phyloP scores from a whole-genome alignment of 140 eudicot genomes.

The Senecio squalidus region DNA sequence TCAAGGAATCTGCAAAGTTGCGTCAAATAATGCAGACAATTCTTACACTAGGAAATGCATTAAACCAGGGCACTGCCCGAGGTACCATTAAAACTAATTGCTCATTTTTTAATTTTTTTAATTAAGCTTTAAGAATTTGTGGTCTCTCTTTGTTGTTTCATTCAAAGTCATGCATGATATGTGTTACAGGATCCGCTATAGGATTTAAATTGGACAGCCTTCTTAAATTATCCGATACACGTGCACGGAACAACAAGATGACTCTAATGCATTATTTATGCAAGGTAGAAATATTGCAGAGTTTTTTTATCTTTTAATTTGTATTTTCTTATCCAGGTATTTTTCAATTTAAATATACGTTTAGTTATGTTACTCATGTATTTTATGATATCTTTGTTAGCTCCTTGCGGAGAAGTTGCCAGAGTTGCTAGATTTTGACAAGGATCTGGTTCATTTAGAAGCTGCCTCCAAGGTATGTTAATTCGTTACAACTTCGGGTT shows the following conservation, averaged over 20 bases:
- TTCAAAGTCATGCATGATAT: conserved; percentile 12
- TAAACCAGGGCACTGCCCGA: conserved; percentile 97
- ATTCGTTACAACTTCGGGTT: background rate
- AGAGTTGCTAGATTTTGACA: conserved; percentile 86
- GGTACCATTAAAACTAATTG: conserved; percentile 35
- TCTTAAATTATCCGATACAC: conserved; percentile 92
- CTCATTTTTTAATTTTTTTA: background rate
- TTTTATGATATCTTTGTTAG: conserved; percentile 31
- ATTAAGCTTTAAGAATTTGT: background rate
- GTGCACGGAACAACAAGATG: conserved; percentile 97
- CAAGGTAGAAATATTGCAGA: conserved; percentile 50
- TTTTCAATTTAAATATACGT: background rate
- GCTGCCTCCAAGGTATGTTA: conserved; percentile 86
- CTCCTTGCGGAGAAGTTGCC: conserved; percentile 94
- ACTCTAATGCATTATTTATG: conserved; percentile 97
- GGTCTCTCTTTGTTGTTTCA: background rate
- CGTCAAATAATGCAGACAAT: conserved; percentile 98
- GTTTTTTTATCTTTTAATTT: background rate
- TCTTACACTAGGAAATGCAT: conserved; percentile 92
- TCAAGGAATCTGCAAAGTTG: conserved; percentile 79
- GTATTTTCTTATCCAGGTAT: background rate
- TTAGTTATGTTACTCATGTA: conserved; percentile 19
- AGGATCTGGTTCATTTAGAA: conserved; percentile 86
- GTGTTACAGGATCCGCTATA: conserved; percentile 77
- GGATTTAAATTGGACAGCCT: conserved; percentile 98